phyloP scores from a whole-genome alignment of 2,329 filamentous ascomycete genomes.

The Gremmenia infestans region DNA sequence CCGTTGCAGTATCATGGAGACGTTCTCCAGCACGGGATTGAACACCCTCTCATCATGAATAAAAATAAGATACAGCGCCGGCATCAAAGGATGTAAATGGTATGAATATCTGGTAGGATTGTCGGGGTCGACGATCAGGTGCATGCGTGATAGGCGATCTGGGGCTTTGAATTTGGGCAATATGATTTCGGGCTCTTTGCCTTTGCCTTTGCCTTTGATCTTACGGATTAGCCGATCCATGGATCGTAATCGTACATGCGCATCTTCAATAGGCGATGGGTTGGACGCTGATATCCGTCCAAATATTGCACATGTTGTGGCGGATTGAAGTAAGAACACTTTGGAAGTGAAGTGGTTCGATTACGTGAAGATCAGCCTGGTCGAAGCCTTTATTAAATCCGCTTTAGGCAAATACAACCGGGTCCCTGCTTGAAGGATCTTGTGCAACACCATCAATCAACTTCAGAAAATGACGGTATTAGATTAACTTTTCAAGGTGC shows the following conservation, averaged over 20 bases:
- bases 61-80: neutral
- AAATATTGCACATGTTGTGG: neutral
- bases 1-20: neutral
- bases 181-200: neutral
- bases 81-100: neutral
- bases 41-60: neutral
- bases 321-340: neutral
- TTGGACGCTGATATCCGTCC: neutral
- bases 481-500: no score
- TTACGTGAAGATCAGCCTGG: neutral
- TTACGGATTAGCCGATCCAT: neutral
- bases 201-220: neutral
- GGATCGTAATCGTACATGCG: neutral
- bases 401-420: no score
- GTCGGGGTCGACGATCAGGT: neutral
- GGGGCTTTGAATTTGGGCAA: neutral
- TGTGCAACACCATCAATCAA: no score
- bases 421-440: no score
- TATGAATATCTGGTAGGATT: neutral
- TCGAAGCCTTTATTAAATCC: no score
- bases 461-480: no score
- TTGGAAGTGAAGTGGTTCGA: neutral
- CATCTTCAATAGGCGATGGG: neutral
- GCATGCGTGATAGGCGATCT: neutral
- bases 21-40: neutral